Evolutionary conservation across 1,139 yeast genomes (phyloP).

Genomic region (Diutina siamensis): DNA sequence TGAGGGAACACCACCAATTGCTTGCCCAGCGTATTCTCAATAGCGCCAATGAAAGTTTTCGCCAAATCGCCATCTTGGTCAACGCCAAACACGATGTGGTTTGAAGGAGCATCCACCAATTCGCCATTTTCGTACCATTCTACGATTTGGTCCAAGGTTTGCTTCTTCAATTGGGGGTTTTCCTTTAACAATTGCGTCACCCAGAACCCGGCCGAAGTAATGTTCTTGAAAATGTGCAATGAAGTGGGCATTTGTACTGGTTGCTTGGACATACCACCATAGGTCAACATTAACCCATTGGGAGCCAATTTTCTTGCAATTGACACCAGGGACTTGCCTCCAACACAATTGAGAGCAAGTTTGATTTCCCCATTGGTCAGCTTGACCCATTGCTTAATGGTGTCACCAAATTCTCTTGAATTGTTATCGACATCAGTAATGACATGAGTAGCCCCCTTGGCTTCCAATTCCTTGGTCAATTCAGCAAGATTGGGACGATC

Average conservation of each 20-base stretch:
- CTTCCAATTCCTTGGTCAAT: conserved; percentile 42
- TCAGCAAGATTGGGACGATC: conserved; percentile 67
- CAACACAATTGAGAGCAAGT: conserved; percentile 84
- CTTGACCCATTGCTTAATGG: conserved; percentile 51
- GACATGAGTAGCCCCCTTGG: conserved; percentile 76
- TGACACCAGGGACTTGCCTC: conserved; percentile 75
- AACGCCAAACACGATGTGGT: conserved; percentile 33
- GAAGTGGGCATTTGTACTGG: conserved; percentile 88
- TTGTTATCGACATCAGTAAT: conserved; percentile 78
- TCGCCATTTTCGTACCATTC: conserved; percentile 56
- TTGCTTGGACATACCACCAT: conserved; percentile 96
- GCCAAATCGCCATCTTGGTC: conserved; percentile 34
- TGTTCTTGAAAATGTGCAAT: conserved; percentile 76
- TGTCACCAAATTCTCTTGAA: conserved; percentile 50
- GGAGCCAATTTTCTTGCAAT: conserved; percentile 68
- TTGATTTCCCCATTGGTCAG: conserved; percentile 47
- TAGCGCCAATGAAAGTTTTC: conserved; percentile 39
- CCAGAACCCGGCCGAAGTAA: conserved; percentile 90
- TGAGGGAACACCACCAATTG: conserved; percentile 20
- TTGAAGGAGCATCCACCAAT: conserved; percentile 48
- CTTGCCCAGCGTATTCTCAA: conserved; percentile 33
- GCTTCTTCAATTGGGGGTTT: conserved; percentile 49
- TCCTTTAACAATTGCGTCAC: conserved; percentile 65
- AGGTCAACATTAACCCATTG: conserved; percentile 69
- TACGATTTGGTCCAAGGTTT: conserved; percentile 50